Base-by-base conservation (phyloP, 2,329 filamentous ascomycete genomes). In the Didymellaceae sp. region DNA sequence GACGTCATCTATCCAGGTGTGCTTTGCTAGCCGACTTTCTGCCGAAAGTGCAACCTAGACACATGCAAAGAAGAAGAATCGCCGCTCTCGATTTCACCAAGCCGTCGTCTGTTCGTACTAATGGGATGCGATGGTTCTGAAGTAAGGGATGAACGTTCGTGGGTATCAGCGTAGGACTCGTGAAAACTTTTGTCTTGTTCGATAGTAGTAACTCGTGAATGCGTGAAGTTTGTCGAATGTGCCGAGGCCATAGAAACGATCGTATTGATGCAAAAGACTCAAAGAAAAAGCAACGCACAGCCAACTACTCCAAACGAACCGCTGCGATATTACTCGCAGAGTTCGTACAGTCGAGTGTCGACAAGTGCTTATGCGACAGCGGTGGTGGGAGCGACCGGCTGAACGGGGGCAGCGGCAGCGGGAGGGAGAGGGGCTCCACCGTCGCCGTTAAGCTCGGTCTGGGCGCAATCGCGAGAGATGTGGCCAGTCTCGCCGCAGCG, bases 401-500 rank as follows among this genome's bases (percentile, higher is more conserved):
- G 71, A 24, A 74, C 68, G 21, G 66, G 53, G 11, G 20, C 53
- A 39, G 51, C 57, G 17, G 52, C 32, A 28, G 45, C 46, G 33
- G 58, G 60, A 28, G 69, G 64, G 40, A 65, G 57, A 39, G 65
- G 61, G 31, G 66, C 55, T 40, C 63, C 45, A 13, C 61, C 61
- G 34, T 77, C 76, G 43, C 74, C 77, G 54, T 78, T 77, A 50
- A 79, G 71, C 62, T 82, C 81, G 62, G 85, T 88, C 86, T 85
- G 91, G 76, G 91, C 89, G 81, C 94, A 97, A 66, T 97, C 93
- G 58, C 93, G 89, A 52, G 91, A 96, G 76, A 97, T 97, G 78
- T 97, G 93, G 44, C 94, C 94, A 51, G 91, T 86, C 80, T 97
- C 90, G 61, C 93, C 91, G 74, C 94, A 99, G 76, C 92, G 89